Evolutionary conservation across 2,329 filamentous ascomycete genomes (phyloP).

Genomic region (Hansfordia pulvinata): DNA sequence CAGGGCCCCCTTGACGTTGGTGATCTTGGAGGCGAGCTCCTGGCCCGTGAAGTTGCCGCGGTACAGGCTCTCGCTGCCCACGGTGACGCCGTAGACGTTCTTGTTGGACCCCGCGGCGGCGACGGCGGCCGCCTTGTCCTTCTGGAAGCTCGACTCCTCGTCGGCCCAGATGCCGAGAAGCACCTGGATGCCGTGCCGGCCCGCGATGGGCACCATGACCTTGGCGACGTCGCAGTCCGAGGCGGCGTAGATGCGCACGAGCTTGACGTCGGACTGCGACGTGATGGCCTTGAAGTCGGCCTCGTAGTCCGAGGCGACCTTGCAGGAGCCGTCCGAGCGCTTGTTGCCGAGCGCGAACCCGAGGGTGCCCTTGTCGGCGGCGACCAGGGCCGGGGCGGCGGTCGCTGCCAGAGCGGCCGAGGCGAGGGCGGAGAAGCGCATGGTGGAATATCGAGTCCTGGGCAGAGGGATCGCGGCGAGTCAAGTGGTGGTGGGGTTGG

Average conservation of each 20-base stretch:
- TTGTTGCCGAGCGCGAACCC: constrained; percentile 57
- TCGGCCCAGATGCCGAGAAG: constrained; percentile 60
- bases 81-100: constrained; percentile 53
- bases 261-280: constrained; percentile 28
- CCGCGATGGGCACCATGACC: constrained; percentile 51
- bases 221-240: constrained; percentile 51
- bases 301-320: constrained; percentile 47
- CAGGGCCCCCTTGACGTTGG: constrained; percentile 41
- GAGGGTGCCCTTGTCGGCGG: constrained; percentile 25
- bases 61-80: constrained; percentile 60
- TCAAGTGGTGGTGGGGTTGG: too few relatives aligned
- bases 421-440: constrained; percentile 24
- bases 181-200: constrained; percentile 50
- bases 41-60: constrained; percentile 51
- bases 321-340: constrained; percentile 45
- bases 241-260: constrained; percentile 55
- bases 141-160: constrained; percentile 44
- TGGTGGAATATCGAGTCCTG: too few relatives aligned
- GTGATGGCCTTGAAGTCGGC: constrained; percentile 50
- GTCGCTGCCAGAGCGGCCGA: constrained; percentile 6
- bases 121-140: constrained; percentile 39
- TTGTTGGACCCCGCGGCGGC: constrained; percentile 35
- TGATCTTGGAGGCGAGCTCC: constrained; percentile 46
- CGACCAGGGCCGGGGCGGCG: constrained; percentile 18
- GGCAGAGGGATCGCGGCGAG: too few relatives aligned